Evolutionary conservation across 2,329 filamentous ascomycete genomes (phyloP), one percentile per base, ranked within the genome.

Genomic region (Penicillium freii): DNA sequence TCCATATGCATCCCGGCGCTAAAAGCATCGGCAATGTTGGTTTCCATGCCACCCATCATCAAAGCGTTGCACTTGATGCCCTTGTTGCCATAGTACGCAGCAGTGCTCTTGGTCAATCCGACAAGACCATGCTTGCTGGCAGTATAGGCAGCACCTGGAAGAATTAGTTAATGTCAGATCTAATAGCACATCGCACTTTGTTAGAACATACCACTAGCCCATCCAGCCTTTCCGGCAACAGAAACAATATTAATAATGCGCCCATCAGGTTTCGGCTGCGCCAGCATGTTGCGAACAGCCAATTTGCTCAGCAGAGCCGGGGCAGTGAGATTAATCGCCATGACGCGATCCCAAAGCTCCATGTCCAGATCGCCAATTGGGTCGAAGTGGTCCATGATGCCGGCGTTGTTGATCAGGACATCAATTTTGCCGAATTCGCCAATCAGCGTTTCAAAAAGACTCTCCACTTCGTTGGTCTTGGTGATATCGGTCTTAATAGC

Each of bases 331-430:
- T 87, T 87, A 58, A 86, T 72, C 13, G 75, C 76, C 36, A 87
- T 75, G 6, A 86, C 79, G 4, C 73, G 73, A 58, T 85, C 78
- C 83, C 82, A 86, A 1, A 77, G 64, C 1, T 69, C 70, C 57
- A 75, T 73, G 21, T 80, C 74, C 50, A 80, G 68, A 8, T 75
- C 74, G 17, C 79, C 83, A 0, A 80, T 80, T 0, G 82, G 78
- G 43, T 82, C 79, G 62, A 86, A 84, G 29, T 71, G 73, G 65
- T 86, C 84, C 74, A 84, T 81, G 45, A 86, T 75, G 23, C 80
- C 84, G 10, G 83, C 83, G 59, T 82, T 83, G 71, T 85, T 85
- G 65, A 86, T 70, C 5, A 87, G 73, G n/a, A 85, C 73, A 68
- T 87, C 84, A 19, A 84, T 68, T n/a, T 74, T 73, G 29, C 76